Evolutionary conservation across 2,329 filamentous ascomycete genomes (phyloP), one percentile per base, ranked within the genome.

Genomic region (Colletotrichum higginsianum): DNA sequence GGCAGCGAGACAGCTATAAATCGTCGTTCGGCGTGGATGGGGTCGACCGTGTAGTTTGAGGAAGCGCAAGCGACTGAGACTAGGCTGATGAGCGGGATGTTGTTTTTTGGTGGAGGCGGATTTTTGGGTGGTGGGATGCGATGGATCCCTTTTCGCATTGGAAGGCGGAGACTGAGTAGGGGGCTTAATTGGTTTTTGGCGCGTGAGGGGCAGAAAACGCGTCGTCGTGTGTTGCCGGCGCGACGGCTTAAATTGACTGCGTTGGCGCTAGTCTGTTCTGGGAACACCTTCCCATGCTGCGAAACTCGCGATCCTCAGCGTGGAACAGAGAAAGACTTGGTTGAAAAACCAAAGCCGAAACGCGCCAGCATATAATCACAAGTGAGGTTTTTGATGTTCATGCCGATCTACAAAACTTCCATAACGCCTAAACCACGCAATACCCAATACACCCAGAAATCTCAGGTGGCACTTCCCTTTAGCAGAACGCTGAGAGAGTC

Each of bases 191-290:
- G 70, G 66, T 66, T 69, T 69, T 66, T 63, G 65, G 66, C 76
- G 77, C 77, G 63, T 44, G 40, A 68, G 69, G 69, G 65, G 58
- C 47, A 60, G n/a, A 18, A 64, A 70, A 72, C 80, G 80, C 80
- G 80, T 77, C 44, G 1, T 30, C 57, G 68, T 79, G 79, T 79
- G 79, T 79, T 55, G 26, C 68, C 68, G 53, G 71, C 75, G 73
- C 69, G 75, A 78, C 80, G 74, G 77, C 75, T 80, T 83, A 80
- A 81, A 83, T 82, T 83, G 81, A 81, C 76, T 83, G 80, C 81
- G 80, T 78, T 66, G 23, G n/a, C 63, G 63, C 73, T 74, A 73
- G 53, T 58, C 68, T 15, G 0, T 11, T 57, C 67, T 26, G 38
- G 63, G 57, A 21, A 11, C 0, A 3, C 5, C 9, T 15, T 16